phyloP scores from a whole-genome alignment of 306 rosid species.

The Hippophae tibetana region DNA sequence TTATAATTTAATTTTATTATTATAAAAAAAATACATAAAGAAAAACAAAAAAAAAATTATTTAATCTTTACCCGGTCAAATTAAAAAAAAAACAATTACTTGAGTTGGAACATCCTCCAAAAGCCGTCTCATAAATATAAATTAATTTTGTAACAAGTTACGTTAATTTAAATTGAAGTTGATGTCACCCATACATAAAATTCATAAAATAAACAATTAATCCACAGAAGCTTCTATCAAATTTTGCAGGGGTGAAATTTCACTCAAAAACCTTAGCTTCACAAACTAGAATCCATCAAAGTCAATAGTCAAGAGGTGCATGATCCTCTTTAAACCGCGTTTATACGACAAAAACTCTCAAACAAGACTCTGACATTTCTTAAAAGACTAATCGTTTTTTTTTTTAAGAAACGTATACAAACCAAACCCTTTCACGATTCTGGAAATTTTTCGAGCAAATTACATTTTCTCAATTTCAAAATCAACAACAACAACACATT shows the following conservation, averaged over 20 bases:
- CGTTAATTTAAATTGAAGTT: too few relatives aligned
- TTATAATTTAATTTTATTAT: too few relatives aligned
- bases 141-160: too few relatives aligned
- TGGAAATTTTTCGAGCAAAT: neutral
- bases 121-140: too few relatives aligned
- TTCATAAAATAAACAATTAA: neutral
- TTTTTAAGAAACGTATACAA: neutral
- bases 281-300: neutral
- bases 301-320: slow-evolving; percentile 12
- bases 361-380: too few relatives aligned
- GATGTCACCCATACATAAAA: neutral
- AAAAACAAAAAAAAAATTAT: too few relatives aligned
- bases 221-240: slow-evolving; percentile 12
- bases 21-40: too few relatives aligned
- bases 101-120: too few relatives aligned
- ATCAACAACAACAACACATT: slow-evolving; percentile 3
- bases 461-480: neutral
- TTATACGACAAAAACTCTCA: neutral
- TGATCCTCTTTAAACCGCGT: slow-evolving; percentile 14
- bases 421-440: neutral
- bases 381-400: neutral
- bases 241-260: neutral
- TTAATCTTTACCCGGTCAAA: too few relatives aligned
- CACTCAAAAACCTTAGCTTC: neutral
- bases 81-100: too few relatives aligned